Evolutionary conservation across 2,329 filamentous ascomycete genomes (phyloP).

Genomic region (Herpotrichia juniperi): DNA sequence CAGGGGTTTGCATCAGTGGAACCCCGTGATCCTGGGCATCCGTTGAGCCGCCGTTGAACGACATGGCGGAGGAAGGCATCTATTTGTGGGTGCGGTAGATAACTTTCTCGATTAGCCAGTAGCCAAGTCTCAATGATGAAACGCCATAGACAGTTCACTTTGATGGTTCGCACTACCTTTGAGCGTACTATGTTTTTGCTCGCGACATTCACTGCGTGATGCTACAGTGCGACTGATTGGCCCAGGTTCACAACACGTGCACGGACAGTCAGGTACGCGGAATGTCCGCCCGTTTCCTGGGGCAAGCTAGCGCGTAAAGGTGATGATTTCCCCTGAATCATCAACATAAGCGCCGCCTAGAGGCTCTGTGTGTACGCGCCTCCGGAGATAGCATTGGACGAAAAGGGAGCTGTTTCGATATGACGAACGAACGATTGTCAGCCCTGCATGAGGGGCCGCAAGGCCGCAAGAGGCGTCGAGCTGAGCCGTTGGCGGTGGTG

Average conservation of each 20-base stretch:
- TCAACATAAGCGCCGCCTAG: constrained; percentile 33
- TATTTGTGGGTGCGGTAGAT: neutral
- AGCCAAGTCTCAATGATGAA: constrained; percentile 3
- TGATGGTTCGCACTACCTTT: neutral
- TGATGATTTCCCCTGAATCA: constrained; percentile 28
- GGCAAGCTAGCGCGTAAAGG: constrained; percentile 16
- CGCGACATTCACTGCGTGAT: neutral
- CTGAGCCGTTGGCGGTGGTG: constrained; percentile 18
- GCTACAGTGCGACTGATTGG: constrained; percentile 22
- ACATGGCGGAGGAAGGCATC: neutral
- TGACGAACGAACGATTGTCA: constrained; percentile 19
- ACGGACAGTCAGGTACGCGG: constrained; percentile 14
- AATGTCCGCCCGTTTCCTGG: constrained; percentile 18
- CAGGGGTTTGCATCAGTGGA: constrained; percentile 14
- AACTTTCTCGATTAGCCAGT: neutral
- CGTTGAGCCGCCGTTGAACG: neutral
- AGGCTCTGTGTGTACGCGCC: constrained; percentile 29
- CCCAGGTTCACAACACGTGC: constrained; percentile 10
- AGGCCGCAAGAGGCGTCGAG: constrained; percentile 10
- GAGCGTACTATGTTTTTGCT: neutral
- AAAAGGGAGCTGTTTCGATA: constrained; percentile 23
- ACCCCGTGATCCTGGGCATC: constrained; percentile 2
- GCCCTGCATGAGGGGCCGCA: constrained; percentile 25
- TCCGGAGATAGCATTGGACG: constrained; percentile 29
- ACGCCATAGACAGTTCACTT: neutral